A percentile compares a stretch with the other conserved stretches of the same genome.
Evolutionary conservation across 306 rosid genomes (phyloP).

Genomic region (Cyclanthera cordifolia): DNA sequence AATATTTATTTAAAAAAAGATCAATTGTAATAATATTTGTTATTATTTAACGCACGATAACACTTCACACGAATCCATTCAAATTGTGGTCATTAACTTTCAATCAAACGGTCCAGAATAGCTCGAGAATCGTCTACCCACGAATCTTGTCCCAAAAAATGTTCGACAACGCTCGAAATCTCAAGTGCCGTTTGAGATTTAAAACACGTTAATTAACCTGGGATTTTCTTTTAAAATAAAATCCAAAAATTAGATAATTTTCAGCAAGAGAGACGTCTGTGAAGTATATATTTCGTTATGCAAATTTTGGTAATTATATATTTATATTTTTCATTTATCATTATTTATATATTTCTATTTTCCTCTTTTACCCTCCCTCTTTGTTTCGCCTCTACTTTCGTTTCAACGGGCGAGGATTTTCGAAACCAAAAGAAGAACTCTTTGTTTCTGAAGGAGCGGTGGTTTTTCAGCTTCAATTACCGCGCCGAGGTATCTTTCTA

Average conservation of each 20-base stretch:
- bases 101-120: conserved; percentile 37
- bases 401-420: conserved; percentile 99
- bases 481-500: conserved; percentile 38
- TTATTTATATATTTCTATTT: conserved; percentile 2
- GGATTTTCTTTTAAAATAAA: conserved; percentile 14
- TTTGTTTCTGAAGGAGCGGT: conserved; percentile 20
- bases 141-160: conserved; percentile 16
- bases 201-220: conserved; percentile 37
- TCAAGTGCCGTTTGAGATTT: conserved; percentile 80
- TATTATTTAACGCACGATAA: background rate
- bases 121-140: conserved; percentile 12
- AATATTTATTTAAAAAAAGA: too few relatives aligned
- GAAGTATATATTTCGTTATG: conserved; percentile 50
- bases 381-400: conserved; percentile 25
- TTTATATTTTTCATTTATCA: background rate
- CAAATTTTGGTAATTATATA: background rate
- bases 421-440: conserved; percentile 45
- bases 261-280: conserved; percentile 88
- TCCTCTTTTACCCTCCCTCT: background rate
- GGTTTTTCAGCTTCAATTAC: too few relatives aligned
- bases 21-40: too few relatives aligned
- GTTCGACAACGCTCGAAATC: conserved; percentile 25
- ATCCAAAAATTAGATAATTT: background rate
- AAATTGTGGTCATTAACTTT: background rate
- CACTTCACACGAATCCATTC: background rate